Evolutionary conservation across 495 filamentous ascomycete species (phyloP).

Genomic region (Friedmanniomyces simplex): DNA sequence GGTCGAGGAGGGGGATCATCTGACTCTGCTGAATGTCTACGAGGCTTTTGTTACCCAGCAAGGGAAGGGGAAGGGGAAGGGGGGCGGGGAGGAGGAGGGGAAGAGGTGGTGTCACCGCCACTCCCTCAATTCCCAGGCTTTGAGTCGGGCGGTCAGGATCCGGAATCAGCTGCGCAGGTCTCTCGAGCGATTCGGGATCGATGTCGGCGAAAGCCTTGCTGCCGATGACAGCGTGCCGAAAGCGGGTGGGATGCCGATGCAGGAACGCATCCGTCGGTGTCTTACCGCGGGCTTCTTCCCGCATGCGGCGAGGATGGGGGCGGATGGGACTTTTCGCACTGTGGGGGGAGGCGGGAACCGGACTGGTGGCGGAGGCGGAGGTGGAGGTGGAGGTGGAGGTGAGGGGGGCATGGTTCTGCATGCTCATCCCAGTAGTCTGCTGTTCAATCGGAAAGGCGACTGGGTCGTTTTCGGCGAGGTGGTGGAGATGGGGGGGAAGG

Average conservation of each 20-base stretch:
- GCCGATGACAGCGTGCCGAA: slow-evolving; percentile 19
- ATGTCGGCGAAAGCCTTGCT: slow-evolving; percentile 49
- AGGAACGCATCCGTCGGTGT: slow-evolving; percentile 72
- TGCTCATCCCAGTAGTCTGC: slow-evolving; percentile 84
- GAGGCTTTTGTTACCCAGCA: slow-evolving; percentile 70
- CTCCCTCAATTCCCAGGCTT: slow-evolving; percentile 70
- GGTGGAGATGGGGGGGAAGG: slow-evolving; percentile 83
- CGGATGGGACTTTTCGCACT: slow-evolving; percentile 82
- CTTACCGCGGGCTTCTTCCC: slow-evolving; percentile 89
- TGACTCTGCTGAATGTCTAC: slow-evolving; percentile 91
- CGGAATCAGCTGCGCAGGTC: slow-evolving; percentile 77
- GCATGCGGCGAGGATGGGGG: slow-evolving; percentile 90
- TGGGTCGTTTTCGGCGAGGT: slow-evolving; percentile 98
- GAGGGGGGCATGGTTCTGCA: slow-evolving; percentile 48
- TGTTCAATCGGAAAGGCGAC: slow-evolving; percentile 96
- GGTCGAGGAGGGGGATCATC: slow-evolving; percentile 87
- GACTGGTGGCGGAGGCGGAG: slow-evolving; percentile 37
- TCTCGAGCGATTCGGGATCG: slow-evolving; percentile 73
- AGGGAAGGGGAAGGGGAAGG: too few species aligned
- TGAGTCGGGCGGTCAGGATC: slow-evolving; percentile 76
- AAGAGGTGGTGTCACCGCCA: slow-evolving; percentile 86
- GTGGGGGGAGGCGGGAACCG: slow-evolving; percentile 50
- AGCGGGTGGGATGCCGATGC: slow-evolving; percentile 37
- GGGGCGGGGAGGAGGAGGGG: slow-evolving; percentile 73
- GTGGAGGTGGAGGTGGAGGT: too few species aligned